Evolutionary conservation across 23 red algal species (phyloP), one percentile per base, ranked within the genome.

Genomic region (Cyanidiococcus yangmingshanensis): DNA sequence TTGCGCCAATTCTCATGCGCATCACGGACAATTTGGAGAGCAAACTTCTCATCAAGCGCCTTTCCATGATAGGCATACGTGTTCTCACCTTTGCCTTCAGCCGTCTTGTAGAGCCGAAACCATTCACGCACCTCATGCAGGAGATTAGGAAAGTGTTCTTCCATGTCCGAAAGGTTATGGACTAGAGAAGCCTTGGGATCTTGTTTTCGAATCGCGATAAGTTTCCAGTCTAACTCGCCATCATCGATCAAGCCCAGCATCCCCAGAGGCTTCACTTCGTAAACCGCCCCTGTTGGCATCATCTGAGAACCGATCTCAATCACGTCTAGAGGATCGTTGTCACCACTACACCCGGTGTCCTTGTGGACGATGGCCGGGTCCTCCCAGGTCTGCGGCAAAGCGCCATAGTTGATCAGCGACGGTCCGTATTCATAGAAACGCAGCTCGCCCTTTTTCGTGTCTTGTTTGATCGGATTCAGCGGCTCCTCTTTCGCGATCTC

Each of bases 101-200:
- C 94, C 24, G 94, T 98, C 74, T 98, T 98, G 79, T 98, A 98
- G 59, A 98, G 50, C 37, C 94, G 68, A 80, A 98, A 98, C 94
- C 94, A 98, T 31, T 98, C 94, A 33, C 87, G 74, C 0, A 98
- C 85, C 36, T 89, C 39, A 16, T 86, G 71, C 3, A 98, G 84
- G 18, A 78, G 79, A 12, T 88, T 88, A 26, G 94, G 94, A 67
- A 87, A 86, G 37, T 82, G 40, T 31, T 32, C 32, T 68, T 98
- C 89, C 38, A 87, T 75, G 82, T 98, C 94, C 30, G 50, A 85
- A 50, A 98, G 81, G 34, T 82, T 67, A 40, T 86, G 89, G 18
- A 98, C 74, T 39, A 71, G 58, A 0, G 25, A 34, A 0, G 94
- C 87, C 39, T 68, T 67, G 39, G 86, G 85, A 58, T 98, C 94